These are phyloP conservation scores for Ustilago lituana DNA, from an alignment of 1,284 basidiomycete species.

Conservation along the genomic window DNA sequence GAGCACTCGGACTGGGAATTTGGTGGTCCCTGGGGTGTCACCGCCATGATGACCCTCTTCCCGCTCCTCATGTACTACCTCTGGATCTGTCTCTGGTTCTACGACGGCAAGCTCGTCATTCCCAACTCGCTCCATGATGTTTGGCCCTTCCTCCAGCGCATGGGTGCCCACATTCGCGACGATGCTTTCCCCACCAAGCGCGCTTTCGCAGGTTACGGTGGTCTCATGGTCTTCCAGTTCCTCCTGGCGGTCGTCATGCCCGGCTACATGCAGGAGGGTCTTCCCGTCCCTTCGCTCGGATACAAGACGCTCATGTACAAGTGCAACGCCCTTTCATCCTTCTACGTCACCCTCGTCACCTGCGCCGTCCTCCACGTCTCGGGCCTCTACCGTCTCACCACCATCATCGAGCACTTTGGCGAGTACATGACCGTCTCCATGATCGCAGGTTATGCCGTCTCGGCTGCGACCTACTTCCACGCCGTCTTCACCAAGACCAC, in stretches of 20 bases:
- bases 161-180: conserved; percentile 86
- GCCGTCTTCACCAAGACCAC: conserved; percentile 63
- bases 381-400: conserved; percentile 86
- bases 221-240: conserved; percentile 88
- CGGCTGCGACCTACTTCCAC: conserved; percentile 61
- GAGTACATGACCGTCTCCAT: conserved; percentile 95
- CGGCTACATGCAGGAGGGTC: conserved; percentile 85
- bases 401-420: conserved; percentile 96
- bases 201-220: conserved; percentile 77
- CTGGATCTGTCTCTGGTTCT: conserved; percentile 97
- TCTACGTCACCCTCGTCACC: conserved; percentile 85
- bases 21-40: conserved; percentile 89
- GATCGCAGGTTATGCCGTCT: conserved; percentile 82
- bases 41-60: conserved; percentile 93
- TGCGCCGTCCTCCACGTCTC: conserved; percentile 81
- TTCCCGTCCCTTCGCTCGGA: conserved; percentile 67
- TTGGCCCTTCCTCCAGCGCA: conserved; percentile 79
- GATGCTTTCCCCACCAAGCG: conserved; percentile 89
- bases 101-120: conserved; percentile 84
- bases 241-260: conserved; percentile 89
- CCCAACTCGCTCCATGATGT: conserved; percentile 80
- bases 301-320: conserved; percentile 95
- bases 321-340: conserved; percentile 84
- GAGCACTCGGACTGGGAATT: conserved; percentile 75
- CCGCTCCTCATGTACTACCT: conserved; percentile 96